phyloP scores from a whole-genome alignment of 176 grass and related monocot species.

The Sorghum bicolor region Sorghum_bicolor_NCBIv3 NC_012876.2:60733001-60733500 shows the following conservation, averaged over 20 bases:
- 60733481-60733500: too few species aligned
- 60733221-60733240: constrained; percentile 81
- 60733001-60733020: constrained; percentile 95
- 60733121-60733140: constrained; percentile 36
- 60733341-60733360: background rate
- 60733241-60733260: constrained; percentile 83
- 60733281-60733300: constrained; percentile 38
- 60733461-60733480: too few species aligned
- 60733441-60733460: too few species aligned
- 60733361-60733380: background rate
- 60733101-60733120: background rate
- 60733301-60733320: constrained; percentile 8
- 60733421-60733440: background rate
- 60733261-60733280: constrained; percentile 55
- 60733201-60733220: constrained; percentile 96
- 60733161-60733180: constrained; percentile 99
- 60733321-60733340: background rate
- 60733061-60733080: constrained; percentile 18
- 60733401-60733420: background rate
- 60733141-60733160: constrained; percentile 60
- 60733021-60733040: constrained; percentile 86
- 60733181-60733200: constrained; percentile 96
- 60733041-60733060: background rate
- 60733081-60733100: background rate
- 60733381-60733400: background rate